phyloP scores from a whole-genome alignment of 2,329 filamentous ascomycete genomes.

The Cercospora brassicicola region DNA sequence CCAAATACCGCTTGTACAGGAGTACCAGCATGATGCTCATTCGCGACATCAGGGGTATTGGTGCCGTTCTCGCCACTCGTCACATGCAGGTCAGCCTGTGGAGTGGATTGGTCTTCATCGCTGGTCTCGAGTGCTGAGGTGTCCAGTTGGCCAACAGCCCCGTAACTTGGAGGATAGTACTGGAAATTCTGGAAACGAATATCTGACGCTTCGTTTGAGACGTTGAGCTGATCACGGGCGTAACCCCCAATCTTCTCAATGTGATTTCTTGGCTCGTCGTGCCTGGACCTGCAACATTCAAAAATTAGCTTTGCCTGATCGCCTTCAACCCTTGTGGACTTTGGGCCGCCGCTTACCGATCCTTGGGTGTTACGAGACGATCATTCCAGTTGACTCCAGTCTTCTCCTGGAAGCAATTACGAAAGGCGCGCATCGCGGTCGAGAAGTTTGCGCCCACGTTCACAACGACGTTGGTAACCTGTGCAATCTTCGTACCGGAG shows the following conservation, averaged over 20 bases:
- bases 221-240: not conserved
- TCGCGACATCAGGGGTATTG: not conserved
- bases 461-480: slow-evolving; percentile 34
- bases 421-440: slow-evolving; percentile 42
- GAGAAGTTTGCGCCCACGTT: slow-evolving; percentile 37
- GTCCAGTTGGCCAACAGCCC: slow-evolving; percentile 9
- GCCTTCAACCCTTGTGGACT: not conserved
- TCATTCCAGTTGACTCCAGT: slow-evolving; percentile 46
- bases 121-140: not conserved
- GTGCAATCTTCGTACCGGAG: slow-evolving; percentile 24
- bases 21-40: not conserved
- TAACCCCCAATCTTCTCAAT: slow-evolving; percentile 1
- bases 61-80: not conserved
- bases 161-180: slow-evolving; percentile 22
- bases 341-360: slow-evolving; percentile 13
- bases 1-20: slow-evolving; percentile 9
- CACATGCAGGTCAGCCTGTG: not conserved
- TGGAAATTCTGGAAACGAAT: slow-evolving; percentile 14
- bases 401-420: slow-evolving; percentile 43
- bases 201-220: not conserved
- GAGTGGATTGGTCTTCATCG: not conserved
- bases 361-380: slow-evolving; percentile 35
- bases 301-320: not conserved
- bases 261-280: not conserved
- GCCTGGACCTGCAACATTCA: not conserved